A percentile compares a stretch with the other conserved stretches of the same genome.
These are phyloP conservation scores for Fragaria nilgerrensis DNA, from an alignment of 306 rosid species.

Conservation along the genomic window DNA sequence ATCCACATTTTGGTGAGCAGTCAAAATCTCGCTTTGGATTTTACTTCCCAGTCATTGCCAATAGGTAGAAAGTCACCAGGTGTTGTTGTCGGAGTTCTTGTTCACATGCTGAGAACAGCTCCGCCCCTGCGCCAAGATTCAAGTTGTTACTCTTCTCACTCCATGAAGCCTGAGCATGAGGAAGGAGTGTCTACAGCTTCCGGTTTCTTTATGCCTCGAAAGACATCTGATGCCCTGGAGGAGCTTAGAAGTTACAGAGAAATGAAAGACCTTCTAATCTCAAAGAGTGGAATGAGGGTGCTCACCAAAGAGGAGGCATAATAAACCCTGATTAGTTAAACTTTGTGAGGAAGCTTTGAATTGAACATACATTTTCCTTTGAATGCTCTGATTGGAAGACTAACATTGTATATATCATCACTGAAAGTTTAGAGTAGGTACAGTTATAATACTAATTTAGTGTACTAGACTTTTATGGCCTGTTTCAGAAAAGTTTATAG, in stretches of 20 bases:
- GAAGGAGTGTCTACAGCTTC: slow-evolving; percentile 49
- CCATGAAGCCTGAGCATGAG: too few species aligned
- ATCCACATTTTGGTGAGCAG: too few species aligned
- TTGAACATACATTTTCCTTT: not conserved
- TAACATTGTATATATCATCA: slow-evolving; percentile 14
- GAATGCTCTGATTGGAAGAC: not conserved
- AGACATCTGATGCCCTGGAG: slow-evolving; percentile 78
- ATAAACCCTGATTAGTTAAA: not conserved
- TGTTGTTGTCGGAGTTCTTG: too few species aligned
- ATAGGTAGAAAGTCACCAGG: too few species aligned
- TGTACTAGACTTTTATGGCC: not conserved
- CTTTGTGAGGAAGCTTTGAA: not conserved
- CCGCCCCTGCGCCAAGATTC: too few species aligned
- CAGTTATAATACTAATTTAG: not conserved
- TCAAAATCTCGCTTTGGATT: too few species aligned
- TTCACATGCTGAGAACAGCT: too few species aligned
- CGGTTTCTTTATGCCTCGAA: slow-evolving; percentile 54
- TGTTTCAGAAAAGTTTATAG: not conserved
- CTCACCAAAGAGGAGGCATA: slow-evolving; percentile 23
- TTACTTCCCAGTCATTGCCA: too few species aligned
- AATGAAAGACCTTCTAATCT: slow-evolving; percentile 67
- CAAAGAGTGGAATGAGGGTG: slow-evolving; percentile 28
- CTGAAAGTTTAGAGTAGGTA: not conserved
- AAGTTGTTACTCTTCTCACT: too few species aligned
- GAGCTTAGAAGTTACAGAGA: slow-evolving; percentile 77